Evolutionary conservation across 139 green algal species (phyloP).

Genomic region (Medakamo hakoo): DNA sequence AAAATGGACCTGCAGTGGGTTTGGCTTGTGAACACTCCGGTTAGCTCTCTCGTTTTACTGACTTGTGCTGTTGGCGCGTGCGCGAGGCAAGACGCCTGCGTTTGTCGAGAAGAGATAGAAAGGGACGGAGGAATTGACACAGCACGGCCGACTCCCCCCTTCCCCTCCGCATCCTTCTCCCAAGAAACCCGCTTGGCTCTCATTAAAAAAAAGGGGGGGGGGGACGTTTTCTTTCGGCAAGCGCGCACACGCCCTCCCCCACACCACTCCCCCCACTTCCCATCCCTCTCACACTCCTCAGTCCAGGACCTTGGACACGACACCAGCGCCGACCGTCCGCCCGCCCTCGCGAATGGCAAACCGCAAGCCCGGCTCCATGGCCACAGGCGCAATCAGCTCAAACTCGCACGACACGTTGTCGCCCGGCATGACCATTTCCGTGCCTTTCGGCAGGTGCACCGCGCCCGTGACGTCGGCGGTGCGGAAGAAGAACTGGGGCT

Average conservation of each 20-base stretch:
- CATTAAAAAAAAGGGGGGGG: too few relatives aligned
- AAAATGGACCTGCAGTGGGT: background rate
- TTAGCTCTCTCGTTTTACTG: background rate
- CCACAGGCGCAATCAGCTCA: conserved; percentile 65
- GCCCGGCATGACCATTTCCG: conserved; percentile 96
- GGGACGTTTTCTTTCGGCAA: too few relatives aligned
- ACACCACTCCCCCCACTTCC: too few relatives aligned
- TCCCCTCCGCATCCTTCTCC: too few relatives aligned
- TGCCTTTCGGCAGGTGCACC: conserved; percentile 65
- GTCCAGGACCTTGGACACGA: conserved; percentile 55
- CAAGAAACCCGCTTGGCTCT: too few relatives aligned
- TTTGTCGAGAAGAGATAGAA: background rate
- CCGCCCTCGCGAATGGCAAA: conserved; percentile 94
- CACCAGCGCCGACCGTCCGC: conserved; percentile 86
- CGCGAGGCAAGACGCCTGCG: too few relatives aligned
- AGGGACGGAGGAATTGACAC: too few relatives aligned
- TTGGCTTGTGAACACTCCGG: too few relatives aligned
- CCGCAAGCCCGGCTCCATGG: conserved; percentile 70
- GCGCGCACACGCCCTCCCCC: too few relatives aligned
- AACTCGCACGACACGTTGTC: conserved; percentile 85
- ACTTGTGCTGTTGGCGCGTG: background rate
- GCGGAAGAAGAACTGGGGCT: conserved; percentile 94
- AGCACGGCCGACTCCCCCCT: too few relatives aligned
- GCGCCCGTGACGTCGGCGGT: conserved; percentile 84
- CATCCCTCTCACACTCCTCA: background rate